Conservation (phyloP, 495 filamentous ascomycete species). For the Aspergillus kassunensis region DNA sequence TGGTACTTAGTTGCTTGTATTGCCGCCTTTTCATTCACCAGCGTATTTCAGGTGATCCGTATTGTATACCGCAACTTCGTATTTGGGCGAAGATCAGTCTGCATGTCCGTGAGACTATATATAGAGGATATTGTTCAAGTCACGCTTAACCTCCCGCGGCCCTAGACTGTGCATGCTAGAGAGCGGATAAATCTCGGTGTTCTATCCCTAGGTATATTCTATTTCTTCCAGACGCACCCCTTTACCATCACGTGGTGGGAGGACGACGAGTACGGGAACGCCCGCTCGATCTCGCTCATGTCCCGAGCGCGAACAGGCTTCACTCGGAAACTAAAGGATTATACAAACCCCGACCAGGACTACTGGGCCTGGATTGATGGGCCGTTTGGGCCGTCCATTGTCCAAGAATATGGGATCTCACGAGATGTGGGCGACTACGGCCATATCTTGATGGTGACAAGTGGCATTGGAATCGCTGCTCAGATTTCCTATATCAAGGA, state of each 20-base stretch:
- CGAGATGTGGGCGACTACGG: conserved; percentile 28
- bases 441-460: conserved; percentile 30
- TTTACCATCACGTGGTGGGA: conserved; percentile 36
- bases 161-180: conserved; percentile 25
- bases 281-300: conserved; percentile 21
- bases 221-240: conserved; percentile 26
- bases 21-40: conserved; percentile 1
- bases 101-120: conserved; percentile 3
- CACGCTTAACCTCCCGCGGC: conserved; percentile 21
- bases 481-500: conserved; percentile 37
- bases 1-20: conserved; percentile 2
- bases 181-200: conserved; percentile 27
- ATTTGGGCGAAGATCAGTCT: conserved; percentile 7
- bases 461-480: conserved; percentile 34
- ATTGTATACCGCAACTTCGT: conserved; percentile 16
- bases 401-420: conserved; percentile 6
- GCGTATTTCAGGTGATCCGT: conserved; percentile 6
- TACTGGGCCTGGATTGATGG: conserved; percentile 31
- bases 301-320: conserved; percentile 30
- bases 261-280: conserved; percentile 6
- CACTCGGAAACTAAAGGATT: conserved; percentile 19
- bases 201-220: conserved; percentile 21
- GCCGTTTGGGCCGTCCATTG: conserved; percentile 25
- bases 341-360: conserved; percentile 10
- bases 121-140: conserved; percentile 9